These are phyloP conservation scores for Simplicillium sp. DNA, from an alignment of 2,329 filamentous ascomycete species.

Conservation along the genomic window DNA sequence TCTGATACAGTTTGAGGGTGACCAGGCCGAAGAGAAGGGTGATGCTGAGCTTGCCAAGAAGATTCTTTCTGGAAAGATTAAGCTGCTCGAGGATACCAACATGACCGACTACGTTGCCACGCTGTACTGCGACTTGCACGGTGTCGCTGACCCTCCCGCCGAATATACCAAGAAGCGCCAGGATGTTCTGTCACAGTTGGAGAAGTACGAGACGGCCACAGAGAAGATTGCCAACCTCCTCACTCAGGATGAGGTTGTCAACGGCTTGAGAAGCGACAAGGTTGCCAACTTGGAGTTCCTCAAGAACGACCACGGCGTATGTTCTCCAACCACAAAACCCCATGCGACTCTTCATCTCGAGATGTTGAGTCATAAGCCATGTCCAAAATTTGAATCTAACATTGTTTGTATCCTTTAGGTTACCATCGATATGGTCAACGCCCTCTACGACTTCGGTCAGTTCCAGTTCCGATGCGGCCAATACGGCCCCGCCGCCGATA, in stretches of 20 bases:
- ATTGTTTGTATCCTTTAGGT: constrained; percentile 38
- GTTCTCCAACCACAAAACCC: constrained; percentile 23
- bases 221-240: constrained; percentile 81
- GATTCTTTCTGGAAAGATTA: constrained; percentile 80
- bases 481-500: constrained; percentile 80
- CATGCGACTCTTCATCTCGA: no score
- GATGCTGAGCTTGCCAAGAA: constrained; percentile 50
- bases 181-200: constrained; percentile 73
- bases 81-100: constrained; percentile 92
- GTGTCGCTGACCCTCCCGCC: constrained; percentile 64
- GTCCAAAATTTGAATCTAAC: not conserved
- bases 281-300: constrained; percentile 97
- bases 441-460: constrained; percentile 89
- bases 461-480: constrained; percentile 98
- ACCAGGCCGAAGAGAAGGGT: constrained; percentile 69
- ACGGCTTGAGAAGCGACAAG: constrained; percentile 90
- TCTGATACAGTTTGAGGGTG: constrained; percentile 82
- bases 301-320: constrained; percentile 87
- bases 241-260: constrained; percentile 81
- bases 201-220: constrained; percentile 78
- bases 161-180: constrained; percentile 87
- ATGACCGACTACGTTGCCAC: constrained; percentile 98
- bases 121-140: constrained; percentile 82
- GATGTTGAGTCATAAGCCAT: no score
- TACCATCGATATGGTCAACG: constrained; percentile 90